phyloP scores from a whole-genome alignment of 202 grass and related monocot genomes.

The Musa balbisiana region DNA sequence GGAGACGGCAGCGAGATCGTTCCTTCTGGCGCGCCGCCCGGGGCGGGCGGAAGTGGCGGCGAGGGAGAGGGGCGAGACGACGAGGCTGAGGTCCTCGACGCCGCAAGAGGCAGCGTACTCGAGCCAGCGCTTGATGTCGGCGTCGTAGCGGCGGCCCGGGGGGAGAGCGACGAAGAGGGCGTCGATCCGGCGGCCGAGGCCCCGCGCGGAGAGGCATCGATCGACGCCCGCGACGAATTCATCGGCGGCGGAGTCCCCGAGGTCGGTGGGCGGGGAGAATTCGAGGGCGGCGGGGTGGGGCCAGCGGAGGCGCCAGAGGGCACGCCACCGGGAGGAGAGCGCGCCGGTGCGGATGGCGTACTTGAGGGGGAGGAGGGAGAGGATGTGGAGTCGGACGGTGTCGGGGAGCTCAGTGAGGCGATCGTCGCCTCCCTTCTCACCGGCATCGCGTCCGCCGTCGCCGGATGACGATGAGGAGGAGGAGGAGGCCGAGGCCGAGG shows the following conservation, averaged over 20 bases:
- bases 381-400: conserved; percentile 67
- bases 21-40: conserved; percentile 6
- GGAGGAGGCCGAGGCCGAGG: not conserved
- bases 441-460: not conserved
- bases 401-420: conserved; percentile 44
- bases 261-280: conserved; percentile 8
- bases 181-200: conserved; percentile 38
- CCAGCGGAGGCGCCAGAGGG: conserved; percentile 66
- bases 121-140: conserved; percentile 49
- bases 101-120: conserved; percentile 57
- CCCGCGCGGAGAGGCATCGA: conserved; percentile 26
- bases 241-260: not conserved
- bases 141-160: conserved; percentile 32
- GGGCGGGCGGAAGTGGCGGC: not conserved
- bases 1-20: conserved; percentile 15
- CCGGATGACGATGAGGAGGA: not conserved
- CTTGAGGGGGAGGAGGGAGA: conserved; percentile 77
- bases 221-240: conserved; percentile 19
- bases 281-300: conserved; percentile 39
- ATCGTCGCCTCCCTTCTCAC: not conserved
- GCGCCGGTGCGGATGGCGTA: conserved; percentile 58
- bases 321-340: conserved; percentile 56
- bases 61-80: conserved; percentile 18
- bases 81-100: conserved; percentile 57
- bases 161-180: conserved; percentile 46